phyloP scores from a whole-genome alignment of 192 early-diverging fungal genomes.

The Jimgerdemannia flammicorona region DNA sequence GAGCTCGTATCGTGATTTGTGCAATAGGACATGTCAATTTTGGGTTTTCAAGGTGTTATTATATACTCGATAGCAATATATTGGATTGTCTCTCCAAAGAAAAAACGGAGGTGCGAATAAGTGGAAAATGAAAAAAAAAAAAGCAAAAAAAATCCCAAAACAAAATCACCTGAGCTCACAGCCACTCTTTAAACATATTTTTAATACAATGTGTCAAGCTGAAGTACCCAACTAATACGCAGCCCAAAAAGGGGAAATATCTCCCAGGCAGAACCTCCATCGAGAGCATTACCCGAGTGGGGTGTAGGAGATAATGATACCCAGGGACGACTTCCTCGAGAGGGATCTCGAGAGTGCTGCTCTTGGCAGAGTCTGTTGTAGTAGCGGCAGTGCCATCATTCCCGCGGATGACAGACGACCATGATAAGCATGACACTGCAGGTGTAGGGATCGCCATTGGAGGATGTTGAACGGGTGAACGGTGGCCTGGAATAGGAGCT shows the following conservation, averaged over 20 bases:
- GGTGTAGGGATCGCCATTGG: slow-evolving; percentile 21
- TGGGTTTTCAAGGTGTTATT: too few relatives aligned
- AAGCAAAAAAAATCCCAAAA: background rate
- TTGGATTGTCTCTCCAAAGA: too few relatives aligned
- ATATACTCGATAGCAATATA: too few relatives aligned
- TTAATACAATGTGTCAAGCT: slow-evolving; percentile 32
- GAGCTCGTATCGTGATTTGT: too few relatives aligned
- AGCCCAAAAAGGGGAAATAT: slow-evolving; percentile 29
- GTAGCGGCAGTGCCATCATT: background rate
- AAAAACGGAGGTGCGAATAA: too few relatives aligned
- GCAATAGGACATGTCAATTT: too few relatives aligned
- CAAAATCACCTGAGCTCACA: slow-evolving; percentile 18
- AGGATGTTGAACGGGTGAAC: slow-evolving; percentile 49
- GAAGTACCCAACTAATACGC: slow-evolving; percentile 23
- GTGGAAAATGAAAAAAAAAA: background rate
- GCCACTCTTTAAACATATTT: slow-evolving; percentile 34
- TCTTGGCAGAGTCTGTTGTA: slow-evolving; percentile 6
- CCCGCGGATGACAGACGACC: slow-evolving; percentile 32
- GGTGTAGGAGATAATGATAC: slow-evolving; percentile 22
- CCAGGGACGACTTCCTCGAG: slow-evolving; percentile 41
- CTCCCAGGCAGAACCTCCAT: slow-evolving; percentile 25
- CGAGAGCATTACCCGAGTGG: slow-evolving; percentile 23
- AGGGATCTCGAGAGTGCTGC: slow-evolving; percentile 26
- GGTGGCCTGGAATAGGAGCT: slow-evolving; percentile 27
- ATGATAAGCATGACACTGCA: slow-evolving; percentile 32